Evolutionary conservation across 805 yeast species (phyloP).

Genomic region (Teunomyces pallodes): DNA sequence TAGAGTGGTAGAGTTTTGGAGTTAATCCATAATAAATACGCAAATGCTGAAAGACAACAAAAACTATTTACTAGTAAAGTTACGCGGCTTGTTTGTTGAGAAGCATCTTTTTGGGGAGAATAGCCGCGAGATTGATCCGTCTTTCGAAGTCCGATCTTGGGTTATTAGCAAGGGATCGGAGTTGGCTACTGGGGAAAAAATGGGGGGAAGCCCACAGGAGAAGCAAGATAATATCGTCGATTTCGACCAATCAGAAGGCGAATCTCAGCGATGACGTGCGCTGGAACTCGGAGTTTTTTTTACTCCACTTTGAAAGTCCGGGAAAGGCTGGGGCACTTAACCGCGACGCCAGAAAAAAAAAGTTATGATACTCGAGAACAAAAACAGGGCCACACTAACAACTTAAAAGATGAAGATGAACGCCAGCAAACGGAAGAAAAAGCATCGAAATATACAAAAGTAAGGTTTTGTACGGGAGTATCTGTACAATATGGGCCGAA

Average conservation of each 20-base stretch:
- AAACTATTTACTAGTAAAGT: not conserved
- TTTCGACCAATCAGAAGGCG: not conserved
- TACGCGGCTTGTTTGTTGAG: too few relatives aligned
- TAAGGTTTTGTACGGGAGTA: too few relatives aligned
- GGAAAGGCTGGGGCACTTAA: not conserved
- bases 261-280: not conserved
- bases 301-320: not conserved
- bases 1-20: constrained; percentile 56
- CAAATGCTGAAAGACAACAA: not conserved
- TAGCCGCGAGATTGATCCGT: not conserved
- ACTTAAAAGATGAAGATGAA: not conserved
- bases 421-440: too few relatives aligned
- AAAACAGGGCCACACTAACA: not conserved
- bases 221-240: not conserved
- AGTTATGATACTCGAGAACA: not conserved
- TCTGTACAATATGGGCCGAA: too few relatives aligned
- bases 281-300: not conserved
- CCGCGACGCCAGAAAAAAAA: not conserved
- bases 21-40: not conserved
- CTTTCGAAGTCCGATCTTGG: not conserved
- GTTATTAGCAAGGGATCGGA: too few relatives aligned
- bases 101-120: not conserved
- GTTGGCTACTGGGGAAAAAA: too few relatives aligned
- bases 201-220: not conserved
- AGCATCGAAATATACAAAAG: too few relatives aligned